Percentiles rank a stretch among this genome's conserved stretches.
Evolutionary conservation across 176 grass and related monocot species (phyloP).

Genomic region (Oryza nivara): DNA sequence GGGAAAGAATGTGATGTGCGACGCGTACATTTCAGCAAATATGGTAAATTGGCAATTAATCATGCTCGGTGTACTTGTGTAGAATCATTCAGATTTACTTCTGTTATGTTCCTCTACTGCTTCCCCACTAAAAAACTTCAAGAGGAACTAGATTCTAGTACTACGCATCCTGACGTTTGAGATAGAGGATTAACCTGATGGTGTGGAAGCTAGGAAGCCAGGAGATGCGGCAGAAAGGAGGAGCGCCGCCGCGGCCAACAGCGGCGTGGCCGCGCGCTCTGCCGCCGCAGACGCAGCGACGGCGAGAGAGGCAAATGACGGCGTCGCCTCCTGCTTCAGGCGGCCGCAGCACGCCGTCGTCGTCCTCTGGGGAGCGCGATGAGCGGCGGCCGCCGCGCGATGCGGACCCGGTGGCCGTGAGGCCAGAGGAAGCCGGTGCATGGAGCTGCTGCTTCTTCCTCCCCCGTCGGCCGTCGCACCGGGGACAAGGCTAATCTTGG

Average conservation of each 20-base stretch:
- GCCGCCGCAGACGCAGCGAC: not conserved
- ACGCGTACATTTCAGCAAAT: not conserved
- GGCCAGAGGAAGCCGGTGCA: constrained; percentile 29
- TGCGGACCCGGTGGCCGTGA: not conserved
- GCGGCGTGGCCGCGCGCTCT: constrained; percentile 26
- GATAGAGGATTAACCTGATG: constrained; percentile 50
- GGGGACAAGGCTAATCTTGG: no score
- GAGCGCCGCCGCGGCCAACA: constrained; percentile 60
- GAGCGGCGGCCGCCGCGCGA: not conserved
- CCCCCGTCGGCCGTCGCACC: not conserved
- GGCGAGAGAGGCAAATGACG: not conserved
- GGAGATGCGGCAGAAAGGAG: constrained; percentile 42
- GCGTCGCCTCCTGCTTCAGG: not conserved
- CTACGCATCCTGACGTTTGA: not conserved
- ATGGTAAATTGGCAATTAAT: not conserved
- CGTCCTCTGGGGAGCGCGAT: not conserved
- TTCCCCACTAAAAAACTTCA: not conserved
- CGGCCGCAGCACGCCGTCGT: not conserved
- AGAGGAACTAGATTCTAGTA: not conserved
- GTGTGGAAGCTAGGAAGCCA: not conserved
- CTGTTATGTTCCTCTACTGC: not conserved
- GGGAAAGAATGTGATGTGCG: not conserved
- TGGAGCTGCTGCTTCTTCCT: not conserved
- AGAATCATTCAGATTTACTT: no score
- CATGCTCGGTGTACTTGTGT: not conserved